Percentiles rank a stretch among this genome's conserved stretches.
Conservation (phyloP, 768 basidiomycete species). For the Mycena epipterygia region DNA sequence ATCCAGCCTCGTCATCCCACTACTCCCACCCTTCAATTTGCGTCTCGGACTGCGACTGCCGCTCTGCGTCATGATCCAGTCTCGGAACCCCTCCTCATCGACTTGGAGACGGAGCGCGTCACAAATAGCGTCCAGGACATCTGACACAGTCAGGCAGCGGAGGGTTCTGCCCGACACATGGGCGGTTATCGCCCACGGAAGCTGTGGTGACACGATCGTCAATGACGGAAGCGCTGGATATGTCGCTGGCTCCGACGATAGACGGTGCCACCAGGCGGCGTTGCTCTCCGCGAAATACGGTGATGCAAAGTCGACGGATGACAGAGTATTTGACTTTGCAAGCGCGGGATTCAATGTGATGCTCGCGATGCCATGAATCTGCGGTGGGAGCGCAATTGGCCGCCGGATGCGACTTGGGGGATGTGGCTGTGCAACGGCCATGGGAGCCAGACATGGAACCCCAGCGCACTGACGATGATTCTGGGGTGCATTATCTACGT, state of each 20-base stretch:
- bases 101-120: conserved; percentile 16
- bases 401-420: background rate
- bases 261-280: conserved; percentile 1
- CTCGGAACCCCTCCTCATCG: conserved; percentile 4
- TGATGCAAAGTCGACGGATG: background rate
- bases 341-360: conserved; percentile 15
- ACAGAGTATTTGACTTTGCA: background rate
- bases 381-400: conserved; percentile 25
- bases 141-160: conserved; percentile 28
- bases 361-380: conserved; percentile 7
- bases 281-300: background rate
- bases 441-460: conserved; percentile 9
- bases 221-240: conserved; percentile 34
- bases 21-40: background rate
- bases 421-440: conserved; percentile 12
- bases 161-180: conserved; percentile 27
- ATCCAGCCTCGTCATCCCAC: conserved; percentile 29
- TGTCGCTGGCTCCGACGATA: conserved; percentile 22
- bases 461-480: background rate
- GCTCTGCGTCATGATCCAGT: conserved; percentile 9
- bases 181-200: conserved; percentile 38
- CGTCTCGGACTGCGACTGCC: background rate
- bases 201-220: conserved; percentile 13
- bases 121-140: conserved; percentile 26
- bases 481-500: background rate